phyloP scores from a whole-genome alignment of 805 yeast species.

The Cyberlindnera meyerae region DNA sequence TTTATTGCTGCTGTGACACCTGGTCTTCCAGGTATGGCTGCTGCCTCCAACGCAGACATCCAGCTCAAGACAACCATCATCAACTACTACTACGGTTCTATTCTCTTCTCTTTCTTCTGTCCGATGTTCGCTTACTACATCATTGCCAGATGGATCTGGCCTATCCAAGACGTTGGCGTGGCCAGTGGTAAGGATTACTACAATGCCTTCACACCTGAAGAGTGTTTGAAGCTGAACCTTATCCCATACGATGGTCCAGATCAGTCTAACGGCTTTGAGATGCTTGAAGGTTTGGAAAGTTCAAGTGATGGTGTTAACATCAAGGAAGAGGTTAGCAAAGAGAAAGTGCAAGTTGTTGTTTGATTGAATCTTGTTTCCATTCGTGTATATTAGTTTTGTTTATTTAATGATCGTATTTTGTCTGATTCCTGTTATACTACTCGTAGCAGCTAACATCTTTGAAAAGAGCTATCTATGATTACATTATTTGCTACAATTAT shows the following conservation, averaged over 20 bases:
- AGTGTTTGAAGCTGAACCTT: conserved; percentile 23
- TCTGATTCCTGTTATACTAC: too few species aligned
- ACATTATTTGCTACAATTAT: too few species aligned
- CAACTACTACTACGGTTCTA: conserved; percentile 29
- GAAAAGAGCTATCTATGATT: too few species aligned
- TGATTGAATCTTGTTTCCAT: too few species aligned
- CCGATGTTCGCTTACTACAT: conserved; percentile 26
- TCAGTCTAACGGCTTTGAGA: conserved; percentile 3
- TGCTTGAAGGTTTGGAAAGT: conserved; percentile 4
- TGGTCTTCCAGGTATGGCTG: conserved; percentile 35
- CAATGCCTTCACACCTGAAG: conserved; percentile 27
- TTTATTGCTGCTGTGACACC: conserved; percentile 31
- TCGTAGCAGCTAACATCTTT: too few species aligned
- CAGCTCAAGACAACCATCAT: conserved; percentile 20
- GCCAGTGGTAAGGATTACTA: conserved; percentile 25
- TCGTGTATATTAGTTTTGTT: too few species aligned
- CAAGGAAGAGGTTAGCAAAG: too few species aligned
- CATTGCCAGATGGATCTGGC: conserved; percentile 24
- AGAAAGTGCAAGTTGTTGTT: too few species aligned
- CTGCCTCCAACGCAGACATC: conserved; percentile 26
- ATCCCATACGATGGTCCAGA: conserved; percentile 17
- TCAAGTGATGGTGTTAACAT: too few species aligned
- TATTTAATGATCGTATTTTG: too few species aligned
- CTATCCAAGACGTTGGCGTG: conserved; percentile 17
- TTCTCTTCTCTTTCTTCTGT: conserved; percentile 27